These are phyloP conservation scores for Thermochaetoides thermophila DNA, from an alignment of 495 filamentous ascomycete species.

Conservation along the genomic window DNA sequence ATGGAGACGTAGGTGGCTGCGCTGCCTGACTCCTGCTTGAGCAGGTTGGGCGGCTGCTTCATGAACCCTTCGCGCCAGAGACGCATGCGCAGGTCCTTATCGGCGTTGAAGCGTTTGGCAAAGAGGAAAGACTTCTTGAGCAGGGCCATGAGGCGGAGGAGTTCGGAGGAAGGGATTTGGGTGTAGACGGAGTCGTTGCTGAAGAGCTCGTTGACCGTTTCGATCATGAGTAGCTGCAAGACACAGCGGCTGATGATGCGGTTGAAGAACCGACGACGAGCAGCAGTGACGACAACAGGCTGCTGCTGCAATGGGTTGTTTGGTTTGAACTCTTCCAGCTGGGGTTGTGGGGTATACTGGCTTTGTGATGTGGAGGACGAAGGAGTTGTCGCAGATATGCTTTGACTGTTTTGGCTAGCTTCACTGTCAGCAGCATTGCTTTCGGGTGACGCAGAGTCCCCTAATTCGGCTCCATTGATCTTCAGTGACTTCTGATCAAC, in stretches of 20 bases:
- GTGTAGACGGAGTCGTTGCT: constrained; percentile 92
- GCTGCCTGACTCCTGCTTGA: constrained; percentile 91
- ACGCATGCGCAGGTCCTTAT: constrained; percentile 87
- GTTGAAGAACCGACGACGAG: constrained; percentile 94
- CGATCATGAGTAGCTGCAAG: constrained; percentile 94
- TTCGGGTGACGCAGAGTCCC: constrained; percentile 20
- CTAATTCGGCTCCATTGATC: constrained; percentile 45
- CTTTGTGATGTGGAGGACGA: constrained; percentile 8
- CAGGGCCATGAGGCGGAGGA: constrained; percentile 82
- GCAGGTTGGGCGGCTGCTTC: constrained; percentile 96
- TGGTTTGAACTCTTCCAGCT: constrained; percentile 79
- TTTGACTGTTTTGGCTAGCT: too few relatives aligned
- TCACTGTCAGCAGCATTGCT: constrained; percentile 14
- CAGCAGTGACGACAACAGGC: constrained; percentile 78
- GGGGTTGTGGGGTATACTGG: constrained; percentile 10
- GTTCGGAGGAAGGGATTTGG: constrained; percentile 74
- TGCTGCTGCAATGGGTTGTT: constrained; percentile 62
- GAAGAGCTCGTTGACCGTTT: constrained; percentile 96
- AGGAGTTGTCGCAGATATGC: constrained; percentile 3
- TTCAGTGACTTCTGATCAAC: constrained; percentile 42
- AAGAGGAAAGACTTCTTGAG: constrained; percentile 92
- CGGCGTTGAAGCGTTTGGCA: constrained; percentile 90
- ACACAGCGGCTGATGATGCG: constrained; percentile 99
- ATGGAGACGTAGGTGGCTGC: constrained; percentile 91
- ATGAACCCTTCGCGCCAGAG: constrained; percentile 97